Percentiles rank a stretch among this genome's conserved stretches.
These are phyloP conservation scores for Quercus ilex DNA, from an alignment of 306 rosid species.

Conservation along the genomic window DNA sequence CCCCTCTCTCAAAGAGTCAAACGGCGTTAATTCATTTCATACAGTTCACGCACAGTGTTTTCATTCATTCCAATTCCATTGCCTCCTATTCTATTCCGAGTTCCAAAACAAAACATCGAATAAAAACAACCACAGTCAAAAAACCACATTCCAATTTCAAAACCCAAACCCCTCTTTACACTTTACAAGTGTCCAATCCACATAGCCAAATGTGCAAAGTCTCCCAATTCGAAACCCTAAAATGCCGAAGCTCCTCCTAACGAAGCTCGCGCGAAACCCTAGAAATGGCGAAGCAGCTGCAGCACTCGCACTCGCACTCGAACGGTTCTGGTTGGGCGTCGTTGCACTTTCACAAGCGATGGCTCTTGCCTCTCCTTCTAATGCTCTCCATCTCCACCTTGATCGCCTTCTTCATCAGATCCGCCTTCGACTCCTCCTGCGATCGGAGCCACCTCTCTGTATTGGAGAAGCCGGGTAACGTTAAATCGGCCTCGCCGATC, in stretches of 20 bases:
- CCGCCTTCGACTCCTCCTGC: slow-evolving; percentile 54
- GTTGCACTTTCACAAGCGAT: slow-evolving; percentile 53
- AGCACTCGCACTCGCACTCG: slow-evolving; percentile 6
- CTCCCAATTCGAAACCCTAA: slow-evolving; percentile 21
- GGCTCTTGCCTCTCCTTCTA: slow-evolving; percentile 49
- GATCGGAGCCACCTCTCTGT: not conserved
- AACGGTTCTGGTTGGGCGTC: slow-evolving; percentile 29
- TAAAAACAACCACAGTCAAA: not conserved
- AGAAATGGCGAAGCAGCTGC: slow-evolving; percentile 39
- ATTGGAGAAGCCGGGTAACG: slow-evolving; percentile 26
- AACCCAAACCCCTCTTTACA: not conserved
- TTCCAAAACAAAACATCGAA: too few relatives aligned
- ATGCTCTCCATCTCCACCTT: slow-evolving; percentile 61
- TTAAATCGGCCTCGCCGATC: slow-evolving; percentile 10
- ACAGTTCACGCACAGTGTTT: too few relatives aligned
- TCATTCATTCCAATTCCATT: too few relatives aligned
- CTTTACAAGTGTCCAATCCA: not conserved
- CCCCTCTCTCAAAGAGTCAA: too few relatives aligned
- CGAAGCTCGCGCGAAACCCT: not conserved
- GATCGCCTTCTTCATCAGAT: slow-evolving; percentile 50
- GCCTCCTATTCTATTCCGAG: too few relatives aligned
- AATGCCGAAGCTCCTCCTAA: not conserved
- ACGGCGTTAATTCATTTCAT: too few relatives aligned
- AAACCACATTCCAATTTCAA: not conserved
- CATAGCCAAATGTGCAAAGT: slow-evolving; percentile 26